These are phyloP conservation scores for Canavalia gladiata DNA, from an alignment of 306 rosid species.

Conservation along the genomic window DNA sequence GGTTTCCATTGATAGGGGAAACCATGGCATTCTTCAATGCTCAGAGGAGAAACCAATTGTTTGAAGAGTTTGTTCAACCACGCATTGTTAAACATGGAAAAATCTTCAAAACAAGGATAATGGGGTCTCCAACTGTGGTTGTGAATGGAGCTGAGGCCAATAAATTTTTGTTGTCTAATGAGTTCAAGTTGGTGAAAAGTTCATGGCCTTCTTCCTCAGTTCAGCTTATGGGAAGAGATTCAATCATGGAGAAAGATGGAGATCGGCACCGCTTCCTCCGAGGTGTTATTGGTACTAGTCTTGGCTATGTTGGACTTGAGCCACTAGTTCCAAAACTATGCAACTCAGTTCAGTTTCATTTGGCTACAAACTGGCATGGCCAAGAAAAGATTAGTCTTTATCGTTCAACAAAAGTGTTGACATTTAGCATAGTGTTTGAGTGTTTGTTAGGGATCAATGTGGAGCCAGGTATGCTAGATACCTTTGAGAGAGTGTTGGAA, in stretches of 20 bases:
- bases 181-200: conserved; percentile 87
- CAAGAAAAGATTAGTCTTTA: conserved; percentile 60
- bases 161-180: conserved; percentile 70
- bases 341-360: conserved; percentile 51
- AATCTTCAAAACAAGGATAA: conserved; percentile 77
- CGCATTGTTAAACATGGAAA: conserved; percentile 64
- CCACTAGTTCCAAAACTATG: conserved; percentile 68
- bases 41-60: conserved; percentile 65
- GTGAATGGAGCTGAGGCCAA: conserved; percentile 86
- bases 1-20: conserved; percentile 83
- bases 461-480: conserved; percentile 63
- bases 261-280: conserved; percentile 73
- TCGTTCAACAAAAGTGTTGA: conserved; percentile 63
- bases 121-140: conserved; percentile 86
- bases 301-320: conserved; percentile 67
- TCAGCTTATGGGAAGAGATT: conserved; percentile 86
- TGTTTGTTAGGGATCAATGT: conserved; percentile 76
- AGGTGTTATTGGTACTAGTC: conserved; percentile 58
- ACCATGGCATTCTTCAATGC: conserved; percentile 86
- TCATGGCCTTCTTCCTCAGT: conserved; percentile 89
- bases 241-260: conserved; percentile 80
- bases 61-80: conserved; percentile 69
- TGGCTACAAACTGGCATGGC: conserved; percentile 65
- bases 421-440: conserved; percentile 72
- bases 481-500: conserved; percentile 79